Evolutionary conservation across 2,329 filamentous ascomycete species (phyloP).

Genomic region (Onygenales sp.): DNA sequence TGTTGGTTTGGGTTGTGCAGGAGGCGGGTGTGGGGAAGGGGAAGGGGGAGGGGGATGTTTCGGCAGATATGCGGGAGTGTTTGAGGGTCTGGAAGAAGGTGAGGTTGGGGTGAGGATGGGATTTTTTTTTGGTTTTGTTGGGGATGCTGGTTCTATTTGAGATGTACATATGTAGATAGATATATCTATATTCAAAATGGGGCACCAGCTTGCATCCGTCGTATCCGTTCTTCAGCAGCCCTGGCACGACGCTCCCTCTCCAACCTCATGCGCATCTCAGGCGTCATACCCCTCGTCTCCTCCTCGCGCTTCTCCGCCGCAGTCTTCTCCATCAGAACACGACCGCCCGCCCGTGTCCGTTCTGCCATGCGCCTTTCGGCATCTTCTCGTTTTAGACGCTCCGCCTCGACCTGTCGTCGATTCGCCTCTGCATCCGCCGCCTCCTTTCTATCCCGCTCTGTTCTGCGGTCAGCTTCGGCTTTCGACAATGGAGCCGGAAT

Average conservation of each 20-base stretch:
- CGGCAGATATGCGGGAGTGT: conserved; percentile 21
- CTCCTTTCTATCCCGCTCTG: conserved; percentile 60
- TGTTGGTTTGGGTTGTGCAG: conserved; percentile 16
- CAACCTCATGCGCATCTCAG: conserved; percentile 73
- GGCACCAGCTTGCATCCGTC: conserved; percentile 46
- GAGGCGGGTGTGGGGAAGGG: conserved; percentile 11
- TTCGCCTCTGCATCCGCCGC: conserved; percentile 59
- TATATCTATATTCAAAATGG: neutral
- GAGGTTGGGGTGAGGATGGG: conserved; percentile 15
- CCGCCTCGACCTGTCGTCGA: conserved; percentile 63
- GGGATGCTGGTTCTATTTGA: neutral
- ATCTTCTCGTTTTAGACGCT: conserved; percentile 59
- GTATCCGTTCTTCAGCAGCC: conserved; percentile 81
- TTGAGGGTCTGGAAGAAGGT: conserved; percentile 21
- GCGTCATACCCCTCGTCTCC: conserved; percentile 72
- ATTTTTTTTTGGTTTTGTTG: conserved; percentile 2
- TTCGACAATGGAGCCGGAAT: conserved; percentile 64
- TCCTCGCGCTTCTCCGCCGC: conserved; percentile 74
- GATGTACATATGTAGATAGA: neutral
- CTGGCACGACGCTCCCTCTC: conserved; percentile 84
- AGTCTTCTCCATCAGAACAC: conserved; percentile 57
- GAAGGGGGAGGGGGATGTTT: conserved; percentile 6
- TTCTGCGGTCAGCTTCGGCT: conserved; percentile 60
- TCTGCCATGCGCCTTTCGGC: conserved; percentile 27
- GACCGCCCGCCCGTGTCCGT: conserved; percentile 43